phyloP scores from a whole-genome alignment of 2,329 filamentous ascomycete species.

The Aspergillus phoenicis region DNA sequence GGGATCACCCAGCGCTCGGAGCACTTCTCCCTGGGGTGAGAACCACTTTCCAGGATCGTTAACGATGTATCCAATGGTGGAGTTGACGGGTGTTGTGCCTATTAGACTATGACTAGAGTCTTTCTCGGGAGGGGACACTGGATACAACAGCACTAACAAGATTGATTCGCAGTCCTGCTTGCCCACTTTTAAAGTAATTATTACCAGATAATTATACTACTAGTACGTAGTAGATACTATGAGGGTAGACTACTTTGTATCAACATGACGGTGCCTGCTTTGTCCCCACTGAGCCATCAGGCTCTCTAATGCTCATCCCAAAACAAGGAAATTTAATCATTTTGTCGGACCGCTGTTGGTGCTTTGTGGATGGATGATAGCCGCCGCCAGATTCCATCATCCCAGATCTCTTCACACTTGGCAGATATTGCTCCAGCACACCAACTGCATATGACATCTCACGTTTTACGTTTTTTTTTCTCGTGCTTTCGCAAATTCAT shows the following conservation, averaged over 20 bases:
- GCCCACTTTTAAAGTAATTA: background rate
- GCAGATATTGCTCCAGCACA: background rate
- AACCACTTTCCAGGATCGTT: slow-evolving; percentile 4
- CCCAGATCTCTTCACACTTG: background rate
- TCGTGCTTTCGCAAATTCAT: background rate
- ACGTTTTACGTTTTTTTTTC: background rate
- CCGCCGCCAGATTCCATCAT: background rate
- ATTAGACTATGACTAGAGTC: too few relatives aligned
- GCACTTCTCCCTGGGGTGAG: background rate
- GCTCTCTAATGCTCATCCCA: background rate
- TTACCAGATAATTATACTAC: too few relatives aligned
- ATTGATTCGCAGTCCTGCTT: background rate
- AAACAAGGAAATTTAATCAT: background rate
- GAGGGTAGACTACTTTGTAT: background rate
- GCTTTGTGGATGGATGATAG: background rate
- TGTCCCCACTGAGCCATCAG: background rate
- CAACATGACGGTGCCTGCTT: background rate
- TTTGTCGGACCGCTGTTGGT: background rate
- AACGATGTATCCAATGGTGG: slow-evolving; percentile 1
- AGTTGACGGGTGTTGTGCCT: background rate
- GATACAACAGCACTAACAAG: background rate
- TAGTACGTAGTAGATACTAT: too few relatives aligned
- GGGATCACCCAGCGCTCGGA: slow-evolving; percentile 1
- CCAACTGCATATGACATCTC: background rate
- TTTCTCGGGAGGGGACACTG: background rate